Percentiles rank a stretch among this genome's conserved stretches.
phyloP scores from a whole-genome alignment of 2,329 filamentous ascomycete species.

The Volutella citrinella region DNA sequence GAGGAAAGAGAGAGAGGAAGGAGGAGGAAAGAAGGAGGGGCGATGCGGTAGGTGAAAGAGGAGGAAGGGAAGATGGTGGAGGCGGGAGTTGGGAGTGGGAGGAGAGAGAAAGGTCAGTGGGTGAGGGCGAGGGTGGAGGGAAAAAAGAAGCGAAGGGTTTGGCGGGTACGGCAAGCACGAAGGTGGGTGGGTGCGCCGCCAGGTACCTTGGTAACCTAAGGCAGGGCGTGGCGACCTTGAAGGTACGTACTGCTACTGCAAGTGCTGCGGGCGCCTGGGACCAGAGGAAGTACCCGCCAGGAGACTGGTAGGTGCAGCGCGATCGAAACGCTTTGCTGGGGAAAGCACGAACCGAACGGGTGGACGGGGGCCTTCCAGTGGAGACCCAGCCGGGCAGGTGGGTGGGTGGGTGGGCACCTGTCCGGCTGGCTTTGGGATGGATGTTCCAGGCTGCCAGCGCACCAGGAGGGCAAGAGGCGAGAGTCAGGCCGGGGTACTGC shows the following conservation, averaged over 20 bases:
- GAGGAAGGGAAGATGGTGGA: constrained; percentile 31
- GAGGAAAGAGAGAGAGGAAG: constrained; percentile 25
- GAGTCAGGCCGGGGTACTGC: too few relatives aligned
- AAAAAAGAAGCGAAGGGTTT: constrained; percentile 33
- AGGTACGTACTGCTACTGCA: too few relatives aligned
- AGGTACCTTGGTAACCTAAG: not conserved
- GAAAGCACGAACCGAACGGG: constrained; percentile 20
- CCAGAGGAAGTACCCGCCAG: constrained; percentile 8
- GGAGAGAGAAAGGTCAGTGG: constrained; percentile 25
- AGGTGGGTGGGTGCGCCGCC: too few relatives aligned
- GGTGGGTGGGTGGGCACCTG: constrained; percentile 9
- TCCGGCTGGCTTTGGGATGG: too few relatives aligned
- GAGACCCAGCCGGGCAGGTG: constrained; percentile 2
- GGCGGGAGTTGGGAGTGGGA: constrained; percentile 28
- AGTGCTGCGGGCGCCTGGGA: constrained; percentile 7
- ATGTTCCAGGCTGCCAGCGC: too few relatives aligned
- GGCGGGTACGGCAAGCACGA: too few relatives aligned
- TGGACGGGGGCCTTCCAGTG: too few relatives aligned
- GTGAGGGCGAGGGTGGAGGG: too few relatives aligned
- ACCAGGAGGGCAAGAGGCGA: too few relatives aligned
- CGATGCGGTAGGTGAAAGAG: constrained; percentile 24
- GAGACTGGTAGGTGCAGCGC: constrained; percentile 22
- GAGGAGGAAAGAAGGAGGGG: constrained; percentile 27
- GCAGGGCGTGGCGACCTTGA: too few relatives aligned
- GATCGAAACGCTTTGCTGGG: constrained; percentile 22